Evolutionary conservation across 2,329 filamentous ascomycete genomes (phyloP), one percentile per base, ranked within the genome.

Genomic region (Byssochlamys sp.): DNA sequence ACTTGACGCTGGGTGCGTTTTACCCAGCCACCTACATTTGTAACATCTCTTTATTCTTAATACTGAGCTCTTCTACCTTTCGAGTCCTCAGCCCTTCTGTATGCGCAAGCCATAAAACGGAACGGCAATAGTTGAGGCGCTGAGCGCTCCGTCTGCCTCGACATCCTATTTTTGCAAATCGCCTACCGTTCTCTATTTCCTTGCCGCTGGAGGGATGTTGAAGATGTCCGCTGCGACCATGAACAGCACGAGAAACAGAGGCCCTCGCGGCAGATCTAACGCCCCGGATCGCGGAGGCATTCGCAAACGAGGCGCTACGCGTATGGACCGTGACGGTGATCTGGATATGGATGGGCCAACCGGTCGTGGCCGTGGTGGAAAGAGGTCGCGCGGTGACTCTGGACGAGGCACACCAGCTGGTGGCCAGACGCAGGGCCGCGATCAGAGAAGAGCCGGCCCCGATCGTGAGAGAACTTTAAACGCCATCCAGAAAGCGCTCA

Each of bases 261-360:
- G 63, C 45, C 59, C 66, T 51, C 65, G 68, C 52, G 62, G 67
- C 58, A 70, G 68, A 54, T 58, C 68, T 10, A 65, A 62, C 55
- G 61, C 57, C 56, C 63, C 69, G 55, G 69, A 73, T 59, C 74
- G 78, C 59, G 79, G 79, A 56, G 79, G 79, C 35, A 80, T 82
- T 56, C 74, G 77, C 61, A 82, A 82, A 71, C 75, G 77, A 59
- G 72, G 71, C 55, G 69, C 67, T 54, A 67, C 70, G 54, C 74
- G 78, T 58, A 70, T 80, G 55, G 83, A 86, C 67, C 78, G 77
- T 65, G 84, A 86, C 75, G 84, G 84, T 33, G 84, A 86, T 67
- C 68, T 85, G 59, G 74, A 78, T 51, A 86, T 86, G 83, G 81
- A 80, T 66, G 71, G 71, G 54, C 67, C 73, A 35, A 67, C 74